Conservation (phyloP, 306 rosid genomes). For the Begonia peltatifolia region DNA sequence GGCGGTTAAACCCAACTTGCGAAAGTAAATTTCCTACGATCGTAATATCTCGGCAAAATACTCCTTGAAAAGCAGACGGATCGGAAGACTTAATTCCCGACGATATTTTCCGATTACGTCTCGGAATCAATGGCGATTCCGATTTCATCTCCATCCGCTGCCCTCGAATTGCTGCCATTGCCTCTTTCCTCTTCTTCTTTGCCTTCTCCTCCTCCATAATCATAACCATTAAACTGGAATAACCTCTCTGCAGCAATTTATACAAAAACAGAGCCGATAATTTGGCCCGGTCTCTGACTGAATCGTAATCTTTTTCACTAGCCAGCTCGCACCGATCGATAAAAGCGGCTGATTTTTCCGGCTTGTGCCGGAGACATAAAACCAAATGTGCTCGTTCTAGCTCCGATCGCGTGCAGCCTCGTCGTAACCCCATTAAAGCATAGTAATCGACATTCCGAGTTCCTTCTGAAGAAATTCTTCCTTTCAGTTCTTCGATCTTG, state of each 20-base stretch:
- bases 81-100: background rate
- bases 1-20: conserved; percentile 62
- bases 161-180: conserved; percentile 20
- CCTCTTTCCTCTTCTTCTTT: conserved; percentile 54
- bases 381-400: conserved; percentile 64
- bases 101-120: background rate
- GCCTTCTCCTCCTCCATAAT: conserved; percentile 76
- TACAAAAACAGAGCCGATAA: conserved; percentile 62
- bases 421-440: conserved; percentile 56
- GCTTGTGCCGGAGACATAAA: conserved; percentile 63
- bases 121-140: background rate
- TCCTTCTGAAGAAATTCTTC: conserved; percentile 53
- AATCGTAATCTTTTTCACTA: conserved; percentile 51
- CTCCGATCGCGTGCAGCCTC: conserved; percentile 84
- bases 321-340: conserved; percentile 65
- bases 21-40: conserved; percentile 72
- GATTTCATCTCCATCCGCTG: conserved; percentile 15
- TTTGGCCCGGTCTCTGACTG: conserved; percentile 60
- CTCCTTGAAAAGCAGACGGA: conserved; percentile 50
- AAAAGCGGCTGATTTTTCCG: conserved; percentile 52
- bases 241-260: conserved; percentile 76
- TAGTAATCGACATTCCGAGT: conserved; percentile 58
- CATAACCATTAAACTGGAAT: conserved; percentile 40
- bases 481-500: conserved; percentile 51
- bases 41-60: conserved; percentile 76